These are phyloP conservation scores for Strobilomyces dryophilus DNA, from an alignment of 768 basidiomycete species.

Conservation along the genomic window DNA sequence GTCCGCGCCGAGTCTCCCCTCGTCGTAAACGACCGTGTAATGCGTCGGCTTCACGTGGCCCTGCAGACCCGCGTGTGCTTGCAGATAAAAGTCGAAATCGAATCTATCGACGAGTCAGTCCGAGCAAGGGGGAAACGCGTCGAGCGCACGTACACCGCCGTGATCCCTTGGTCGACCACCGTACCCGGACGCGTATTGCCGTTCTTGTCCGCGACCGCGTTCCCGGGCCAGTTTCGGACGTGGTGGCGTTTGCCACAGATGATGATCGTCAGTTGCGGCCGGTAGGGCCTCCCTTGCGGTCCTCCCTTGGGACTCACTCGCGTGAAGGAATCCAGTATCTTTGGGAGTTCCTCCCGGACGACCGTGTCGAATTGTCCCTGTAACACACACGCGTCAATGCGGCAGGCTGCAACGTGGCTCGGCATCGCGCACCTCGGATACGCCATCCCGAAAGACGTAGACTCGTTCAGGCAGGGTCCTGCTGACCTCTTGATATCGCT, in stretches of 20 bases:
- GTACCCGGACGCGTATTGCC: constrained; percentile 81
- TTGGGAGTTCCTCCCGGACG: constrained; percentile 54
- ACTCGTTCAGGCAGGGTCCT: constrained; percentile 61
- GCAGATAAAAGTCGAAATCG: constrained; percentile 64
- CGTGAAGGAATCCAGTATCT: constrained; percentile 58
- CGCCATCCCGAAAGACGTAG: constrained; percentile 75
- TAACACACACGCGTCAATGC: background rate
- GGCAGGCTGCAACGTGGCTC: background rate
- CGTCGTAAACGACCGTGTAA: constrained; percentile 78
- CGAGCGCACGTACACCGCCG: constrained; percentile 47
- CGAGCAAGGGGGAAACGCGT: background rate
- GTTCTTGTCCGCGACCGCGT: constrained; percentile 50
- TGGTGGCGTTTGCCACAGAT: constrained; percentile 76
- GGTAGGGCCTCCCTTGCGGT: constrained; percentile 43
- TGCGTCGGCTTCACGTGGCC: constrained; percentile 72
- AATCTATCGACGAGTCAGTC: constrained; percentile 35
- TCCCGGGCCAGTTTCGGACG: constrained; percentile 55
- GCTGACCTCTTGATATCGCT: constrained; percentile 52
- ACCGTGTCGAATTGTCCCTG: constrained; percentile 74
- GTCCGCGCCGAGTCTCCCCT: constrained; percentile 64
- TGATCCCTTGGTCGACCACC: constrained; percentile 75
- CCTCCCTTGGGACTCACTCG: constrained; percentile 39
- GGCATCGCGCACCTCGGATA: constrained; percentile 57
- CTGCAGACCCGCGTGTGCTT: constrained; percentile 73
- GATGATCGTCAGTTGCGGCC: constrained; percentile 63